Percentiles rank a stretch among this genome's conserved stretches.
These are phyloP conservation scores for Graphiopsis chlorocephala DNA, from an alignment of 2,329 filamentous ascomycete genomes.

Conservation along the genomic window DNA sequence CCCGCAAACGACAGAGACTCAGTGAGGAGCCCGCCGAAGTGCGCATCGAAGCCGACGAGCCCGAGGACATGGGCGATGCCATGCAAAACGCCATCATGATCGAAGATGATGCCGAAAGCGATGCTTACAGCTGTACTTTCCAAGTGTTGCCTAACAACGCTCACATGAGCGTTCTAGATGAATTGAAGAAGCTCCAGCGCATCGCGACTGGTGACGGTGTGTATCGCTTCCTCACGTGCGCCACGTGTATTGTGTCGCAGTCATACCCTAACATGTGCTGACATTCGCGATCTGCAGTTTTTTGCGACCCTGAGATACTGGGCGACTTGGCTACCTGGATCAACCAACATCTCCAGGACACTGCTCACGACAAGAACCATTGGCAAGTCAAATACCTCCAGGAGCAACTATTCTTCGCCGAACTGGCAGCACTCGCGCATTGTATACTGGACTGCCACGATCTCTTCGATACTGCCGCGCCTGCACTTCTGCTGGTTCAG, in stretches of 20 bases:
- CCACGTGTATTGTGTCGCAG: not conserved
- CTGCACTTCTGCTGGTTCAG: not conserved
- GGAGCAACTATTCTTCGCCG: conserved; percentile 23
- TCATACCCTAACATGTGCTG: not conserved
- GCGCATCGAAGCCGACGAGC: conserved; percentile 32
- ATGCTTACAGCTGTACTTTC: conserved; percentile 21
- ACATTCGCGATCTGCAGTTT: not conserved
- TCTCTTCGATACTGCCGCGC: not conserved
- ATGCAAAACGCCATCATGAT: conserved; percentile 40
- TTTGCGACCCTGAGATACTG: conserved; percentile 9
- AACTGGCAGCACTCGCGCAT: conserved; percentile 22
- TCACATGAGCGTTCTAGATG: not conserved
- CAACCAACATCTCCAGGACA: conserved; percentile 19
- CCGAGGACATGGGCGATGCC: conserved; percentile 39
- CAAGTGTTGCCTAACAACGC: not conserved
- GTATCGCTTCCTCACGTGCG: not conserved
- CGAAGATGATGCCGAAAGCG: conserved; percentile 35
- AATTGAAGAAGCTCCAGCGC: conserved; percentile 16
- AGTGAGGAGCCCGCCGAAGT: conserved; percentile 36
- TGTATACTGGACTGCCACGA: conserved; percentile 28
- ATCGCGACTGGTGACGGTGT: not conserved
- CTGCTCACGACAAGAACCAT: conserved; percentile 22
- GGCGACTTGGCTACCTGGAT: conserved; percentile 20
- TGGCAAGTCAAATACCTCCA: conserved; percentile 20
- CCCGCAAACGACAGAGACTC: conserved; percentile 46